phyloP scores from a whole-genome alignment of 208 protist genomes.

The Crithidia expoeki region DNA sequence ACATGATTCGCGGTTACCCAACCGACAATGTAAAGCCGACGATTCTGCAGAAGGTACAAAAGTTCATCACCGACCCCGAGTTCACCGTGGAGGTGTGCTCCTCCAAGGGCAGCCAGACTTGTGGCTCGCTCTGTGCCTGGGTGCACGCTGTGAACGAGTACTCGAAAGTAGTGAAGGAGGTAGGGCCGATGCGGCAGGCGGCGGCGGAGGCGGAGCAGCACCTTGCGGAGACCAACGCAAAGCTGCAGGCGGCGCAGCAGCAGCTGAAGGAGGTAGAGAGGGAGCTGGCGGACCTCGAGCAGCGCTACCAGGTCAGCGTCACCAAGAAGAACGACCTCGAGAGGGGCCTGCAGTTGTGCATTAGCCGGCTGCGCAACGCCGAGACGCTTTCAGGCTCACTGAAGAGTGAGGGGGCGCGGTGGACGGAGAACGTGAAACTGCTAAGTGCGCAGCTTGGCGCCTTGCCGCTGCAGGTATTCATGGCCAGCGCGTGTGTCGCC shows the following conservation, averaged over 20 bases:
- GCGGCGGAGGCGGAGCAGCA: constrained; percentile 91
- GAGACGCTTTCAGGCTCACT: constrained; percentile 94
- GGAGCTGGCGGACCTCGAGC: constrained; percentile 90
- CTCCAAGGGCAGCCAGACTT: constrained; percentile 93
- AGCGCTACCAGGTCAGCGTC: constrained; percentile 87
- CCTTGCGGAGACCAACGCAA: constrained; percentile 86
- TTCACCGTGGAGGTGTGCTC: constrained; percentile 95
- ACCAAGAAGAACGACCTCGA: constrained; percentile 92
- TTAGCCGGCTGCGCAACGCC: constrained; percentile 92
- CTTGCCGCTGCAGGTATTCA: constrained; percentile 94
- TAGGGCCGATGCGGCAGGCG: constrained; percentile 93
- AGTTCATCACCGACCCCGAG: constrained; percentile 95
- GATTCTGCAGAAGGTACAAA: constrained; percentile 91
- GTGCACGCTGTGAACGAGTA: constrained; percentile 96
- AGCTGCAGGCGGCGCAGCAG: constrained; percentile 89
- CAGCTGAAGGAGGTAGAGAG: constrained; percentile 91
- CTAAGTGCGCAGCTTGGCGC: constrained; percentile 69
- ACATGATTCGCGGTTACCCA: constrained; percentile 94
- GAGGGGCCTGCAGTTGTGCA: constrained; percentile 84
- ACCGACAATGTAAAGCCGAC: constrained; percentile 95
- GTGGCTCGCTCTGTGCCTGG: constrained; percentile 96
- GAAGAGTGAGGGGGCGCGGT: constrained; percentile 94
- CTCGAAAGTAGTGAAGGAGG: constrained; percentile 95
- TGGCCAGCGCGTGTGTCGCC: constrained; percentile 94
- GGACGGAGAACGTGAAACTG: constrained; percentile 90